Evolutionary conservation across 2,329 filamentous ascomycete species (phyloP), one percentile per base, ranked within the genome.

Genomic region (Leptographium lundbergii): DNA sequence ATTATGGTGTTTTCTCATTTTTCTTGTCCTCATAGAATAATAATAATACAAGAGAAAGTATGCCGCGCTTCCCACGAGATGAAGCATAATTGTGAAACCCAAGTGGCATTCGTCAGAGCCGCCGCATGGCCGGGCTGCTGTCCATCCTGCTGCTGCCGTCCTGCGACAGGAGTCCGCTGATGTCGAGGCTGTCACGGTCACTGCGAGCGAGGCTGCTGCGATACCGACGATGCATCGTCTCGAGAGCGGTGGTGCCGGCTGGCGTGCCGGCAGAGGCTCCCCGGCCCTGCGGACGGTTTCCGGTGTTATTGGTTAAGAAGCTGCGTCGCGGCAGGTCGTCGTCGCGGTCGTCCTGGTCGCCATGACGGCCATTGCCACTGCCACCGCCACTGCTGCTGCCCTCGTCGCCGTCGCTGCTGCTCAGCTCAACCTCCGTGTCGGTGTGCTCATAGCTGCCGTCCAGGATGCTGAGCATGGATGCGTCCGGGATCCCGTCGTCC

Each of bases 361-460:
- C 32, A 14, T 42, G 39, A 19, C 34, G 39, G 36, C 51, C 34
- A 42, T 7, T 17, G 24, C 53, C 45, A 11, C 29, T 57, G 45
- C 25, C 45, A 17, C 39, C 53, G 25, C 56, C 60, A 7, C 45
- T 25, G 42, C 13, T 19, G n/a, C 24, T 29, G 36, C 53, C 56
- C 53, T 34, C 45, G 22, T 29, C 53, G 10, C 56, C 61, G 6
- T 22, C 29, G 19, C 59, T 62, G 66, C 76, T 81, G 61, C 72
- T 78, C 57, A 84, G 64, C 57, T 85, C 84, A 10, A 77, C 85
- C 64, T 89, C 87, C 2, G 86, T 87, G 71, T 90, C 87, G 10
- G 87, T 90, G 68, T 90, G 87, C 73, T 91, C 87, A 73, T 89
- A 90, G 65, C 81, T 81, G 29, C 73, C 62, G 13, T 57, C 60